Percentiles rank a stretch among this genome's conserved stretches.
Conservation (phyloP, 139 green algal genomes). For the Chlamydomonas sp. region DNA sequence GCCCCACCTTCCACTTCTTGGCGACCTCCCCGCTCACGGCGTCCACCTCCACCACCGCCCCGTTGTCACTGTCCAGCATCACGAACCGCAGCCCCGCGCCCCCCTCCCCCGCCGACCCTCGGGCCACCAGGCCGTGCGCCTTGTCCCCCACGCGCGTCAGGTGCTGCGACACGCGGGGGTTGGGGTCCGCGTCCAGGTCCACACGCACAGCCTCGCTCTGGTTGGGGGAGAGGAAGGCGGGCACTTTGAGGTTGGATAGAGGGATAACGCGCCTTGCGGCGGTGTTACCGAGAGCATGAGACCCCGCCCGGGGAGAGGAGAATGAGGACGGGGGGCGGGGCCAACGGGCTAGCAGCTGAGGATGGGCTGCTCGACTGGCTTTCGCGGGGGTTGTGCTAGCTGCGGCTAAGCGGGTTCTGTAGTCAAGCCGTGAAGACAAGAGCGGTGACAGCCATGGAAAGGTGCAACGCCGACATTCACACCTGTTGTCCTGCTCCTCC, state of each 20-base stretch:
- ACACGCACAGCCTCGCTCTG: constrained; percentile 63
- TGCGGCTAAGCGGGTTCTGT: no score
- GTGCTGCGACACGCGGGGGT: constrained; percentile 20
- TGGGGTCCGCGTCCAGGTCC: constrained; percentile 41
- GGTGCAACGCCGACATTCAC: no score
- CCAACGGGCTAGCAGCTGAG: background rate
- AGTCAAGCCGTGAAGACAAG: no score
- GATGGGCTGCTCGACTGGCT: no score
- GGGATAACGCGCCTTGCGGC: no score
- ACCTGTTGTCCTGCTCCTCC: background rate
- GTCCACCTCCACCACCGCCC: constrained; percentile 53
- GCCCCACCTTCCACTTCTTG: constrained; percentile 1
- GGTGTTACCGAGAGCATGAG: background rate
- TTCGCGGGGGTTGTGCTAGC: no score
- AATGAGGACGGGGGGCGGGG: background rate
- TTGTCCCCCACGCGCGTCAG: constrained; percentile 62
- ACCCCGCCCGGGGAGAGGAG: background rate
- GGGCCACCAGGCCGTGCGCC: constrained; percentile 68
- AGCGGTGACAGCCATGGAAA: no score
- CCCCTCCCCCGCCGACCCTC: constrained; percentile 30
- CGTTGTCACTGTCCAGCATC: constrained; percentile 69
- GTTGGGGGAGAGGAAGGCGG: background rate
- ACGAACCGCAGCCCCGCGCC: constrained; percentile 44
- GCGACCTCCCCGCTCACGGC: background rate
- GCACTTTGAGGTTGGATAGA: no score